Evolutionary conservation across 306 rosid genomes (phyloP).

Genomic region (Nissolia schottii): DNA sequence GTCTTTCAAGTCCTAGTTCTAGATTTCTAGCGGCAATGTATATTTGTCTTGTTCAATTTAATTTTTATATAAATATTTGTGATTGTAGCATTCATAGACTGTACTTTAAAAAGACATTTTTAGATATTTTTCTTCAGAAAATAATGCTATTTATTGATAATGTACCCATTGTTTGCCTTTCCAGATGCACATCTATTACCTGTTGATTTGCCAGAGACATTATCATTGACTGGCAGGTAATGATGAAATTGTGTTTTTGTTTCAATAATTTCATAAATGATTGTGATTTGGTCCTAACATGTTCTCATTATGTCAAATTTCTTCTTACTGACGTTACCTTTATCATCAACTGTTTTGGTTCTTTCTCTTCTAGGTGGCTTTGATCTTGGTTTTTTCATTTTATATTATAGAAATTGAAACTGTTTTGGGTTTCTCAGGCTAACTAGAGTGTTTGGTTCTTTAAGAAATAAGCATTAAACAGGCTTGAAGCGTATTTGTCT

Average conservation of each 20-base stretch:
- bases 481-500: neutral
- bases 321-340: neutral
- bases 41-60: neutral
- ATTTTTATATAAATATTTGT: neutral
- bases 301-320: neutral
- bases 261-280: neutral
- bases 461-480: neutral
- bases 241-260: constrained; percentile 16
- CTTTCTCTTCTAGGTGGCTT: neutral
- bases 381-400: neutral
- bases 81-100: neutral
- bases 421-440: neutral
- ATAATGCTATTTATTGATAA: neutral
- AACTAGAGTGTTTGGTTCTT: neutral
- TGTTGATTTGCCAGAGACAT: constrained; percentile 76
- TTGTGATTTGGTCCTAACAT: neutral
- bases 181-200: constrained; percentile 90
- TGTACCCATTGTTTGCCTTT: constrained; percentile 14
- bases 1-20: constrained; percentile 9
- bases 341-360: neutral
- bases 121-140: neutral
- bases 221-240: constrained; percentile 74
- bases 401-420: neutral
- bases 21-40: neutral
- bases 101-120: neutral